phyloP scores from a whole-genome alignment of 495 filamentous ascomycete species.

The Parachaetomium inaequale region DNA sequence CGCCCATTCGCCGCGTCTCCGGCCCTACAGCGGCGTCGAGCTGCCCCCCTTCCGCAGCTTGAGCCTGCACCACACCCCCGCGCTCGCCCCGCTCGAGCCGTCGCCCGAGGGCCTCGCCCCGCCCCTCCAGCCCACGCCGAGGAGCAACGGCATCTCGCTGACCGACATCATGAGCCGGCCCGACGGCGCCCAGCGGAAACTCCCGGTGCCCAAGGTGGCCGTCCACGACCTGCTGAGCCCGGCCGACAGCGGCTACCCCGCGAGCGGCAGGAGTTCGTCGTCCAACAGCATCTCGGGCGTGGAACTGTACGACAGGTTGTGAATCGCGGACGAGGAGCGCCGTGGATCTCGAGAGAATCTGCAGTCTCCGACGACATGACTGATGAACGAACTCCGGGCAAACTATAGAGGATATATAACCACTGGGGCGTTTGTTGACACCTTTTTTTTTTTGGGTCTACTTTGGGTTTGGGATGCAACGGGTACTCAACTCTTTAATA shows the following conservation, averaged over 20 bases:
- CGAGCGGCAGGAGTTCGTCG: conserved; percentile 47
- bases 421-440: conserved; percentile 26
- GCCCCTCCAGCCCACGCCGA: conserved; percentile 35
- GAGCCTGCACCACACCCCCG: conserved; percentile 81
- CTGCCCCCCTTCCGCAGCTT: conserved; percentile 87
- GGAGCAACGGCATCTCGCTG: conserved; percentile 66
- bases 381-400: conserved; percentile 24
- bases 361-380: conserved; percentile 28
- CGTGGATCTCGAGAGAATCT: neutral
- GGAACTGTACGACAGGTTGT: conserved; percentile 41
- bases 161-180: conserved; percentile 88
- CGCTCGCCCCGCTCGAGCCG: conserved; percentile 89
- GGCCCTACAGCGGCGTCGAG: conserved; percentile 65
- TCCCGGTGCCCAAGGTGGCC: conserved; percentile 88
- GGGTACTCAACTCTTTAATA: conserved; percentile 14
- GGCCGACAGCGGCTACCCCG: conserved; percentile 56
- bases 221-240: conserved; percentile 81
- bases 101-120: conserved; percentile 52
- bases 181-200: conserved; percentile 83
- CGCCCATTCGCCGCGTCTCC: conserved; percentile 88
- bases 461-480: conserved; percentile 18
- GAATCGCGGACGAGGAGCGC: conserved; percentile 5
- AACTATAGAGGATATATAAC: conserved; percentile 28
- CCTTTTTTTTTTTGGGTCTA: conserved; percentile 5
- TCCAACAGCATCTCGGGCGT: conserved; percentile 46